Evolutionary conservation across 78 protist genomes (phyloP).

Genomic region (Cavenderia fasciculata): DNA sequence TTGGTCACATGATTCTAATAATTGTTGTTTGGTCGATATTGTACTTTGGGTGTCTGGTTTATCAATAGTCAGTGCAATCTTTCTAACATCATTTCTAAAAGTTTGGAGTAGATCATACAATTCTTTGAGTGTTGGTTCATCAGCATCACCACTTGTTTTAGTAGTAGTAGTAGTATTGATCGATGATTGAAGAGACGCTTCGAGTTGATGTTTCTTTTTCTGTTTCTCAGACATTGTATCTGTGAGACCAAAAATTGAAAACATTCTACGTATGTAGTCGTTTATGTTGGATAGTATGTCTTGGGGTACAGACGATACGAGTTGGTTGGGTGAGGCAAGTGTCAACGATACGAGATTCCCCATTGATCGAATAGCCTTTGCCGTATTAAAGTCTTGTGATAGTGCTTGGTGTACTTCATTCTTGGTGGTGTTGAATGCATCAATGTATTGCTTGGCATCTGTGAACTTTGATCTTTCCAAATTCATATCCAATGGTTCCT

Average conservation of each 20-base stretch:
- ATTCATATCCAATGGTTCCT: constrained; percentile 7
- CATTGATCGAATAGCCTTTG: constrained; percentile 23
- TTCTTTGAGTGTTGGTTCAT: no score
- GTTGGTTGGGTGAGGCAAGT: background rate
- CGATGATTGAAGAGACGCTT: no score
- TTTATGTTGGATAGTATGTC: constrained; percentile 33
- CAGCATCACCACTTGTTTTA: no score
- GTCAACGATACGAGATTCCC: constrained; percentile 10
- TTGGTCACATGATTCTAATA: no score
- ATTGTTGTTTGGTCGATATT: no score
- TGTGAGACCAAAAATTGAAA: constrained; percentile 25
- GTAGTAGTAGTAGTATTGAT: no score
- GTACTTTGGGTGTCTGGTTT: no score
- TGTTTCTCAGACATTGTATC: no score
- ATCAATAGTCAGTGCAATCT: no score
- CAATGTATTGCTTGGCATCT: background rate
- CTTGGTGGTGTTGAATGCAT: constrained; percentile 5
- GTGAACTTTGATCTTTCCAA: background rate
- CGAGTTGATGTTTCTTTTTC: no score
- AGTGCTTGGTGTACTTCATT: constrained; percentile 9
- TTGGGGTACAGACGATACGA: background rate
- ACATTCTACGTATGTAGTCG: constrained; percentile 1
- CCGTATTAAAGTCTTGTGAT: constrained; percentile 59
- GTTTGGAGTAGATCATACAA: no score
- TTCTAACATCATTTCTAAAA: no score